phyloP scores from a whole-genome alignment of 176 grass and related monocot species.

The Cenchrus fungigraminus region DNA sequence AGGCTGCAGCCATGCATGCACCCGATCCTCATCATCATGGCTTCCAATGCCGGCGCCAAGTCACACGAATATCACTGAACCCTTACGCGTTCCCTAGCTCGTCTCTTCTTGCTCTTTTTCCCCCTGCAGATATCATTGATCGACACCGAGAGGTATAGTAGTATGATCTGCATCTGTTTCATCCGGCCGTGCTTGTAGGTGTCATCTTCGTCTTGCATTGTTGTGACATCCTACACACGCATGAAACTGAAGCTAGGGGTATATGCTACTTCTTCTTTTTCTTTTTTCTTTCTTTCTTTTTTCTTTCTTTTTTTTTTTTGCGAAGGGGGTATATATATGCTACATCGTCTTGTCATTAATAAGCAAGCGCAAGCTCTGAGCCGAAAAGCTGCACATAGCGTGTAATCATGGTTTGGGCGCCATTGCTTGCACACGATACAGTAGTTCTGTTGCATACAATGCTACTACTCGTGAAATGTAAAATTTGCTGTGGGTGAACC shows the following conservation, averaged over 20 bases:
- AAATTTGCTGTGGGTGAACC: background rate
- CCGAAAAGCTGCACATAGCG: background rate
- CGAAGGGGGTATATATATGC: background rate
- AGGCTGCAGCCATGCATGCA: background rate
- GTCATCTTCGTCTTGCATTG: background rate
- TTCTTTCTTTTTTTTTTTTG: no score
- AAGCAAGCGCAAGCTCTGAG: background rate
- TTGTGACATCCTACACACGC: background rate
- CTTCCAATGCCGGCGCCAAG: background rate
- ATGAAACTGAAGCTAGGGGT: background rate
- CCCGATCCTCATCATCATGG: background rate
- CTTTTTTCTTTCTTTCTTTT: no score
- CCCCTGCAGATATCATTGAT: background rate
- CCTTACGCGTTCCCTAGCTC: background rate
- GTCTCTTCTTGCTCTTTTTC: background rate
- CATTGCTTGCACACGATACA: background rate
- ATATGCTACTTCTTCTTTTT: background rate
- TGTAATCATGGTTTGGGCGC: background rate
- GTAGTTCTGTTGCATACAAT: background rate
- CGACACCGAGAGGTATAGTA: background rate
- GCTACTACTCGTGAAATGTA: background rate
- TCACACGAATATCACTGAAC: background rate
- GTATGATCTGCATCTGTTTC: background rate
- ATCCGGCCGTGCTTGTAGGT: background rate
- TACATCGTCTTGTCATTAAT: conserved; percentile 39